These are phyloP conservation scores for Pelargonium nanum DNA, from an alignment of 345 rosid genomes.

Conservation along the genomic window DNA sequence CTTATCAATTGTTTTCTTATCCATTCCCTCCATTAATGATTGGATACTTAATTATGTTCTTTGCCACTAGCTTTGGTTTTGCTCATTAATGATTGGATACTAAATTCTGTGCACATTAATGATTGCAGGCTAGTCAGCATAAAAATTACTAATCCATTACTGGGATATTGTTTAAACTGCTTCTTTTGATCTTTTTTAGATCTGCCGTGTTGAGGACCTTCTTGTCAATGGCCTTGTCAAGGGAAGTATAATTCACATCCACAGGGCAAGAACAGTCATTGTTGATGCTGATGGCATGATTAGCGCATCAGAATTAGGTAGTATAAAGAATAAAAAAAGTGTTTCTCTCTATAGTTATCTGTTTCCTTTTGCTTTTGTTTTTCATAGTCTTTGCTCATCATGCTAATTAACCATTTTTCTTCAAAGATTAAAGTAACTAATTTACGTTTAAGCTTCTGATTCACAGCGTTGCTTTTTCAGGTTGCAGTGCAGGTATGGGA, in stretches of 20 bases:
- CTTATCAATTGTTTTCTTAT: background rate
- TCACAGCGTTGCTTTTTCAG: constrained; percentile 27
- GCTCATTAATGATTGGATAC: background rate
- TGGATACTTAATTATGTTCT: too few relatives aligned
- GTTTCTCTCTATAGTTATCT: constrained; percentile 8
- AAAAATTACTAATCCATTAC: too few relatives aligned
- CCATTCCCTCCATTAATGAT: background rate
- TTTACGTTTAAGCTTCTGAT: constrained; percentile 13
- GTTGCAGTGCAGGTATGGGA: constrained; percentile 85
- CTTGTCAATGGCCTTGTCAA: constrained; percentile 71
- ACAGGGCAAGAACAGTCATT: constrained; percentile 75
- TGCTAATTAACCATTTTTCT: constrained; percentile 9
- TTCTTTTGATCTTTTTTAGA: constrained; percentile 31
- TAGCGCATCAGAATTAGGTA: constrained; percentile 85
- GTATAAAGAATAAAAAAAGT: constrained; percentile 9
- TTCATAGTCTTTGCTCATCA: constrained; percentile 6
- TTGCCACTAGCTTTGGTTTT: background rate
- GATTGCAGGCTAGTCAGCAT: too few relatives aligned
- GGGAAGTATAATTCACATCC: constrained; percentile 94
- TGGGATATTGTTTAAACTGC: background rate
- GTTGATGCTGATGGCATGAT: constrained; percentile 59
- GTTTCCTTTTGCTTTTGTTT: constrained; percentile 3
- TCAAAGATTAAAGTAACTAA: background rate
- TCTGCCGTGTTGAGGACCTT: constrained; percentile 92
- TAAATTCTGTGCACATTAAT: background rate